Evolutionary conservation across 192 early-diverging fungal species (phyloP).

Genomic region (Chytriomyces confervae): DNA sequence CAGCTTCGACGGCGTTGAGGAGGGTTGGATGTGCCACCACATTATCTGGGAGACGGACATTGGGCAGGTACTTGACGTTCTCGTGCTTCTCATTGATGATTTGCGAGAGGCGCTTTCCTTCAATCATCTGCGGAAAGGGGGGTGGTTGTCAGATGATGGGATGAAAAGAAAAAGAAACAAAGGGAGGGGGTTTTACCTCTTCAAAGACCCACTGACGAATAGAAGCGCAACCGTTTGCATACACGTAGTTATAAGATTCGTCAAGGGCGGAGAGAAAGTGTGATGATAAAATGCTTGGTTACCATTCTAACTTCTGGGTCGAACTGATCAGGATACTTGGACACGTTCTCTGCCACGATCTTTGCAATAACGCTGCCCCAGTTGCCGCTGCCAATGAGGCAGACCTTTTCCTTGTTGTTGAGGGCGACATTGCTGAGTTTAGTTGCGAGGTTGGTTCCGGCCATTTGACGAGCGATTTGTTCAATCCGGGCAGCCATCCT

Average conservation of each 20-base stretch:
- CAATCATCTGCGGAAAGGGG: slow-evolving; percentile 52
- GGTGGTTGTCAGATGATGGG: neutral
- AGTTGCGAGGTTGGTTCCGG: neutral
- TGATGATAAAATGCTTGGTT: neutral
- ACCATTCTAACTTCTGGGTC: slow-evolving; percentile 80
- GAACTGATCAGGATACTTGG: slow-evolving; percentile 64
- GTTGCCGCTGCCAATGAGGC: slow-evolving; percentile 94
- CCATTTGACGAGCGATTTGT: neutral
- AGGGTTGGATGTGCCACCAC: slow-evolving; percentile 86
- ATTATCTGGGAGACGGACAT: slow-evolving; percentile 82
- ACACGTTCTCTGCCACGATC: slow-evolving; percentile 88
- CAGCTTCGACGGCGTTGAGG: slow-evolving; percentile 74
- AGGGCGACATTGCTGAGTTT: neutral
- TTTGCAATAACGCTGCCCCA: slow-evolving; percentile 95
- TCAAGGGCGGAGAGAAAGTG: neutral
- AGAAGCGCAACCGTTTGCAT: neutral
- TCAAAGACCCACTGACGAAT: slow-evolving; percentile 87
- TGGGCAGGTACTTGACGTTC: slow-evolving; percentile 82
- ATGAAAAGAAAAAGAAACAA: neutral
- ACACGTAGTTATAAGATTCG: neutral
- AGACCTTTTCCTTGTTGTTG: slow-evolving; percentile 71
- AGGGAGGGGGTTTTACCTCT: slow-evolving; percentile 52
- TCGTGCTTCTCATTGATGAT: slow-evolving; percentile 94
- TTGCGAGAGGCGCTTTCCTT: slow-evolving; percentile 85
- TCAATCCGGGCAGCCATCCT: neutral